Percentiles rank a stretch among this genome's conserved stretches.
phyloP scores from a whole-genome alignment of 208 protist species.

The Leishmania braziliensis region DNA sequence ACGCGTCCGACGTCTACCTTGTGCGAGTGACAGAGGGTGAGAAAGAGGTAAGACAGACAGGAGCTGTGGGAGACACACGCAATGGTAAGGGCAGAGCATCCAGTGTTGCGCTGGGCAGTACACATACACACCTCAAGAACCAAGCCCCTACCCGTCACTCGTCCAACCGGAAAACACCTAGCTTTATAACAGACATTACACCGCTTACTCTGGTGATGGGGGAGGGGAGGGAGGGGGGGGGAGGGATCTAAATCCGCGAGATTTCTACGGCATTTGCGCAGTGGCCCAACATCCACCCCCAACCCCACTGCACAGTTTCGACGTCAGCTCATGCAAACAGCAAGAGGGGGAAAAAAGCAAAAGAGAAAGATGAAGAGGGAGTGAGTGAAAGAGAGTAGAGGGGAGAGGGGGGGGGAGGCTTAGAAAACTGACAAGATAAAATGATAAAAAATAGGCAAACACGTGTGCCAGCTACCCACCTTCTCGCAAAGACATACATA shows the following conservation, averaged over 20 bases:
- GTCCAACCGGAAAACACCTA: not conserved
- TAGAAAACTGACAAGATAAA: not conserved
- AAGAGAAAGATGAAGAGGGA: not conserved
- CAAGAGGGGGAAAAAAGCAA: not conserved
- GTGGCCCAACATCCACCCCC: not conserved
- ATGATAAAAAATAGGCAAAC: not conserved
- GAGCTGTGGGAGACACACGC: not conserved
- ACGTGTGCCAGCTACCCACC: not conserved
- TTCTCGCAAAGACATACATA: not conserved
- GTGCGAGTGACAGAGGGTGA: not conserved
- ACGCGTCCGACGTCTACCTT: not conserved
- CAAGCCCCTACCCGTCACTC: not conserved
- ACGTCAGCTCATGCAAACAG: not conserved
- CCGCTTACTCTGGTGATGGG: not conserved
- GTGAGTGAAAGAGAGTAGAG: not conserved
- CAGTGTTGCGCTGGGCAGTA: not conserved
- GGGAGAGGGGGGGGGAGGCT: not conserved
- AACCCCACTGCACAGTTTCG: not conserved
- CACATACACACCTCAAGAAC: not conserved
- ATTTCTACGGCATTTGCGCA: not conserved
- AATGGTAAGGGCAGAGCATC: not conserved
- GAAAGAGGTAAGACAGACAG: not conserved
- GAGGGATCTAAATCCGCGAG: not conserved
- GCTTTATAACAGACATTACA: not conserved
- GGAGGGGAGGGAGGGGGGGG: not conserved